Evolutionary conservation across 495 filamentous ascomycete genomes (phyloP).

Genomic region (Lasiosphaeriaceae sp.): DNA sequence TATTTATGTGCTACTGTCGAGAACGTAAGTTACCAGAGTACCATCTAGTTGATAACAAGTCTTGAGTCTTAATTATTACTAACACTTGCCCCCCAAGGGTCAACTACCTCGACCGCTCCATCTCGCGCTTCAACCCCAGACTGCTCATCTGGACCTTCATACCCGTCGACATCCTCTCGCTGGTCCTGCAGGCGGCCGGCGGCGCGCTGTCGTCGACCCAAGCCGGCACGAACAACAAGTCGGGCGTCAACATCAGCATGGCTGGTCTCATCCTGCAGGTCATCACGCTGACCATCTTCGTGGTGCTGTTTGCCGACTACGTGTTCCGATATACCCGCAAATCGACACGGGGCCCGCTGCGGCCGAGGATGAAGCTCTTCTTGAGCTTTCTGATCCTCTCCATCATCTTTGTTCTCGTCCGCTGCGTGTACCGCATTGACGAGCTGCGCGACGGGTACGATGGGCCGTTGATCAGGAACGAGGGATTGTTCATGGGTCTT

Average conservation of each 20-base stretch:
- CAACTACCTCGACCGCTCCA: slow-evolving; percentile 40
- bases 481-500: slow-evolving; percentile 46
- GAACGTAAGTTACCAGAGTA: slow-evolving; percentile 4
- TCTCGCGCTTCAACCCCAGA: slow-evolving; percentile 50
- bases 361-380: slow-evolving; percentile 37
- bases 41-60: too few relatives aligned
- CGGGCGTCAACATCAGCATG: slow-evolving; percentile 22
- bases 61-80: too few relatives aligned
- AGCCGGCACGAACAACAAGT: slow-evolving; percentile 13
- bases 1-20: slow-evolving; percentile 44
- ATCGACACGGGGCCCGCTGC: slow-evolving; percentile 10
- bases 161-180: slow-evolving; percentile 45
- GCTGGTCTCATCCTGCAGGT: slow-evolving; percentile 41
- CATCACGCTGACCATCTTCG: slow-evolving; percentile 39
- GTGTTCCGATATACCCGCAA: slow-evolving; percentile 26
- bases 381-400: slow-evolving; percentile 40
- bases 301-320: slow-evolving; percentile 42
- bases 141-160: slow-evolving; percentile 54
- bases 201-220: slow-evolving; percentile 38
- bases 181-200: slow-evolving; percentile 50
- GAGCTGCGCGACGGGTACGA: slow-evolving; percentile 47
- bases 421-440: slow-evolving; percentile 49
- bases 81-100: too few relatives aligned
- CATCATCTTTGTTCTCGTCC: slow-evolving; percentile 40
- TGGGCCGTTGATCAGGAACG: slow-evolving; percentile 38